Evolutionary conservation across 371 early-diverging fungal species (phyloP), one percentile per base, ranked within the genome.

Genomic region (Nematocida minor): DNA sequence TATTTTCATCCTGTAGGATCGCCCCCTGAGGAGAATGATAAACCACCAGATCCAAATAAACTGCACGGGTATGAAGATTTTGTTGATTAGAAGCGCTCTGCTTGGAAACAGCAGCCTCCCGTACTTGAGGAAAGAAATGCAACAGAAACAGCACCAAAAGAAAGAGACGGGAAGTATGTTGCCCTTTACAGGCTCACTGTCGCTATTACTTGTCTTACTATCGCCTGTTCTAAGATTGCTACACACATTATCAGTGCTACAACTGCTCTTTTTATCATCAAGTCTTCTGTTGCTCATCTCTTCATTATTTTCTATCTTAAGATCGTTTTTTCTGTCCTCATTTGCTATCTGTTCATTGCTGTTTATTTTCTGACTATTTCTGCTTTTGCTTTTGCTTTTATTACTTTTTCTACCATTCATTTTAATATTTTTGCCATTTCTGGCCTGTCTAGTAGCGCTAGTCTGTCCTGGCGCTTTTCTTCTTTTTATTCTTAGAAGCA

Each of bases 11-110:
- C 85, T 85, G 16, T 88, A 87, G 67, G 84, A 79, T 7, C 92
- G 91, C 86, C 91, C 92, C 83, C 90, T 90, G 67, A 97, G 87
- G 80, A 91, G 92, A 69, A 90, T 82, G 22, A 96, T 92, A 87
- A 95, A 97, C 79, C 90, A 88, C 11, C 94, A 90, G 66, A 97
- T 90, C 4, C 94, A 92, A 6, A 62, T 49, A 49, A 68, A 31
- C 53, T 80, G 82, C 22, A 44, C n/a, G 25, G 34, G 60, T 38
- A 79, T 69, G 27, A 54, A 40, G 6, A 62, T 31, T 4, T 25
- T 29, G 38, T 36, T 44, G 2, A 67, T n/a, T 22, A 40, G 20
- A 16, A 16, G 20, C 0, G 40, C 25, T 14, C 31, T 22, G 9
- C 46, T 44, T 48, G 40, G 38, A 55, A 66, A 27, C 1, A 69